Base-by-base conservation (phyloP, 225 moss, liverwort and hornwort species). In the Rhytidiadelphus loreus region DNA sequence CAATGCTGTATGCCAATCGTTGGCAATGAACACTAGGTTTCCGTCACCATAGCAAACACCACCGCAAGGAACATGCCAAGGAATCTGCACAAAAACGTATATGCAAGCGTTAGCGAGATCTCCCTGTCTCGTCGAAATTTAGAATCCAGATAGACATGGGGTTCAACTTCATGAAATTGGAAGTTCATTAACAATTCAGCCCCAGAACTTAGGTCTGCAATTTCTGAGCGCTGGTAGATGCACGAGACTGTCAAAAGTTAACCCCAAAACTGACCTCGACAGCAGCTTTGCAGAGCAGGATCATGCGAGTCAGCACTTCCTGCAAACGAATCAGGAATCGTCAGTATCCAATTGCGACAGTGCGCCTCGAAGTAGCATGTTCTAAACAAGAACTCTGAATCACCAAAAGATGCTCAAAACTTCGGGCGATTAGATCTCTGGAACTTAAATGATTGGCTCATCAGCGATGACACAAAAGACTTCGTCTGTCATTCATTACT, bases 1-100 rank as follows among this genome's bases (percentile, higher is more conserved):
- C 85, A 97, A 88, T 24, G 97, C 93, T 68, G 97, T 96, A 85
- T 97, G 97, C 97, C 97, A 97, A 85, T 97, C 97, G 86, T 97
- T 97, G 84, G 97, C 97, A 77, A 97, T 94, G 71, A 97, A 97
- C 19, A 97, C 93, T 33, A 97, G 88, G 91, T 97, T 97, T 83
- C 96, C 96, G 92, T 97, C 97, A 44, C 97, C 97, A 78, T 97
- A 97, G 57, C 90, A 88, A 66, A 96, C 91, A 84, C 97, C 97
- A 83, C 97, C 97, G 85, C 97, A 97, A 76, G 97, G 96, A 86
- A 96, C 95, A 85, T 96, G 96, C 97, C 97, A 97, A 78, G 97
- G 97, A 88, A 93, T 92, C 96, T 96, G 95, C 89, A 91, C 87
- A 85, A 77, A 74, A 89, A 85, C 26, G 55, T 43, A 76, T 6